Conservation (phyloP, 768 basidiomycete genomes). For the Amanita exitialis region DNA sequence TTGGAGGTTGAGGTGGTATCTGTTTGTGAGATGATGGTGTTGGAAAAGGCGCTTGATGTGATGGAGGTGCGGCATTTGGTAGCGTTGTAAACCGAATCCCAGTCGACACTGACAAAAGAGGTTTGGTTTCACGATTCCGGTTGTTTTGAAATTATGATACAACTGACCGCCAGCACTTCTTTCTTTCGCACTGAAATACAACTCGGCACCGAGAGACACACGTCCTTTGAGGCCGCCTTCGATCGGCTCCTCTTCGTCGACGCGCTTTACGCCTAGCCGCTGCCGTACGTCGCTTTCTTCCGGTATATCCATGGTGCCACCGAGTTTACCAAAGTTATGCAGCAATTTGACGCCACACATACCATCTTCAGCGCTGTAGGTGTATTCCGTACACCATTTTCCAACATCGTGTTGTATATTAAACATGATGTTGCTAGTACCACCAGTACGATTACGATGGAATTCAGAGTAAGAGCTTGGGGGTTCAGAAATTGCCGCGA, state of each 20-base stretch:
- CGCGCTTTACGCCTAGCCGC: constrained; percentile 50
- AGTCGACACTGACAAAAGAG: constrained; percentile 61
- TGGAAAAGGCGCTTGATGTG: constrained; percentile 38
- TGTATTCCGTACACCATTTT: constrained; percentile 89
- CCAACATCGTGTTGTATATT: constrained; percentile 89
- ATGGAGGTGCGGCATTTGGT: constrained; percentile 66
- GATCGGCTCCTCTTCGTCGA: constrained; percentile 91
- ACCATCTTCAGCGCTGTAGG: constrained; percentile 87
- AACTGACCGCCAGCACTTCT: constrained; percentile 83
- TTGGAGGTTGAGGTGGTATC: constrained; percentile 70
- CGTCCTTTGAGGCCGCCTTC: constrained; percentile 88
- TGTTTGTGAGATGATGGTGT: constrained; percentile 27
- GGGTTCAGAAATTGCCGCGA: constrained; percentile 82
- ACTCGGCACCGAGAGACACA: constrained; percentile 85
- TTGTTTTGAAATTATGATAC: neutral
- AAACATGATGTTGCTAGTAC: constrained; percentile 66
- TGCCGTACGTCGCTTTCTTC: constrained; percentile 22
- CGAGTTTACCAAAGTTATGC: constrained; percentile 83
- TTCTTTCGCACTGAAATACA: constrained; percentile 91
- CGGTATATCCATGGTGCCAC: constrained; percentile 21
- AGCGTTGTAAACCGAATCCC: constrained; percentile 92
- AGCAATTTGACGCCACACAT: constrained; percentile 87
- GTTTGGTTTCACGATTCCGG: neutral
- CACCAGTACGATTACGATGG: constrained; percentile 32
- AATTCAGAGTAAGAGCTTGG: constrained; percentile 31